phyloP scores from a whole-genome alignment of 163 green algal species.

The Coccomyxa subellipsoidea region DNA sequence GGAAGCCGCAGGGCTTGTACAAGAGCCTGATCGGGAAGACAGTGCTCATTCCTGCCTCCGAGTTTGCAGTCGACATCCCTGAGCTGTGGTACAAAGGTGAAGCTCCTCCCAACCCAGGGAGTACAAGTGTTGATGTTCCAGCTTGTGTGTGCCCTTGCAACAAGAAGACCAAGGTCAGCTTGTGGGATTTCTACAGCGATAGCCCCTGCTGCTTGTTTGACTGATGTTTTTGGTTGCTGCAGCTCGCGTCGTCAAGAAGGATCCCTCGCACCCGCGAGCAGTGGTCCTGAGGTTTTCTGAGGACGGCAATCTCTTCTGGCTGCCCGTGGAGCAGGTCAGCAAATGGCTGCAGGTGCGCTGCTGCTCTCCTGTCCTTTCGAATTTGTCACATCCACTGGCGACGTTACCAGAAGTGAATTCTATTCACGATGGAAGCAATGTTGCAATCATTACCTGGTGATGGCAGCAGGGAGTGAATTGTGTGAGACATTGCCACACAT shows the following conservation, averaged over 20 bases:
- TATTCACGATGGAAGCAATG: no score
- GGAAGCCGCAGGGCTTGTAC: not conserved
- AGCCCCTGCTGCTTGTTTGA: not conserved
- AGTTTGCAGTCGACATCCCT: not conserved
- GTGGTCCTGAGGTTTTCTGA: not conserved
- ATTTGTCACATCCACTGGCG: not conserved
- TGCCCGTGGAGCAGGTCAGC: not conserved
- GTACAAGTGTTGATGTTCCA: not conserved
- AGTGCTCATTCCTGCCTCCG: not conserved
- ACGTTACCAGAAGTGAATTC: not conserved
- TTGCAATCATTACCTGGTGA: no score
- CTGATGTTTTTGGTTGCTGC: not conserved
- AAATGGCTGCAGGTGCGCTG: not conserved
- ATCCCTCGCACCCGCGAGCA: not conserved
- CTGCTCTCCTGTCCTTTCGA: not conserved
- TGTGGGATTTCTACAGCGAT: not conserved
- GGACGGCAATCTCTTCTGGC: not conserved
- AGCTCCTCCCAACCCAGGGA: not conserved
- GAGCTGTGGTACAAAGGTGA: conserved; percentile 2
- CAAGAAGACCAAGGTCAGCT: not conserved
- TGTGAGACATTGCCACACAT: no score
- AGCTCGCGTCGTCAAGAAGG: conserved; percentile 2
- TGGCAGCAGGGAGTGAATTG: no score
- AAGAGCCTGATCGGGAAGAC: not conserved
- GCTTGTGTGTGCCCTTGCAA: not conserved